phyloP scores from a whole-genome alignment of 805 yeast genomes.

The Starmerella apis region DNA sequence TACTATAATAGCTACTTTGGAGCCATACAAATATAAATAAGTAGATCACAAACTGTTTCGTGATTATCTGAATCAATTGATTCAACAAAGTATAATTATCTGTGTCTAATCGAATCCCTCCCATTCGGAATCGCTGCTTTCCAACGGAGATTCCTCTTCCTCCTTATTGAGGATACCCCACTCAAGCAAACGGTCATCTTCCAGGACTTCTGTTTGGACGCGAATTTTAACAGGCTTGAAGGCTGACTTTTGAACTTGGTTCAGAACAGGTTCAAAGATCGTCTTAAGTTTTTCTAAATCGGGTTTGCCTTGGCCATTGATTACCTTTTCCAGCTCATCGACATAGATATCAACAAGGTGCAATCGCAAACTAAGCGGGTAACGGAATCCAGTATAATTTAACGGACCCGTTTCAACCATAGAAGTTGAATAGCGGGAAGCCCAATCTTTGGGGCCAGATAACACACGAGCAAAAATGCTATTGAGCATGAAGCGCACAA shows the following conservation, averaged over 20 bases:
- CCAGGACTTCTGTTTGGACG: conserved; percentile 54
- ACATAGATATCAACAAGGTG: conserved; percentile 75
- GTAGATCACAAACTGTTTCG: not conserved
- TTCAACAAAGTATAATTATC: too few relatives aligned
- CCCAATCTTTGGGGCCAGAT: conserved; percentile 7
- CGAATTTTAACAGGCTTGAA: conserved; percentile 57
- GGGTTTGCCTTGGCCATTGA: conserved; percentile 38
- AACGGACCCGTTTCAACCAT: conserved; percentile 35
- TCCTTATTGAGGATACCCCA: conserved; percentile 42
- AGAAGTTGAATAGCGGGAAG: conserved; percentile 44
- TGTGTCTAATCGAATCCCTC: conserved; percentile 30
- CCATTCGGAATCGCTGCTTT: conserved; percentile 22
- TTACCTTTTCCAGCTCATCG: conserved; percentile 69
- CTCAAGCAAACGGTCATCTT: conserved; percentile 48
- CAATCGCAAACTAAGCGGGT: conserved; percentile 68
- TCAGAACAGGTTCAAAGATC: conserved; percentile 52
- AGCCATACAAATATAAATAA: not conserved
- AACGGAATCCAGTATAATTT: conserved; percentile 44
- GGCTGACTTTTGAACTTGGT: conserved; percentile 39
- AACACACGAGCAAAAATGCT: conserved; percentile 52
- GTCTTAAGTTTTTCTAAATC: conserved; percentile 41
- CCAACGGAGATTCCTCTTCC: conserved; percentile 19
- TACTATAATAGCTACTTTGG: not conserved
- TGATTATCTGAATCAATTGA: too few relatives aligned
- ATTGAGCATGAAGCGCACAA: conserved; percentile 66